Percentiles rank a stretch among this genome's conserved stretches.
phyloP scores from a whole-genome alignment of 352 stramenopile species.

The Thalassiosira sp. region DNA sequence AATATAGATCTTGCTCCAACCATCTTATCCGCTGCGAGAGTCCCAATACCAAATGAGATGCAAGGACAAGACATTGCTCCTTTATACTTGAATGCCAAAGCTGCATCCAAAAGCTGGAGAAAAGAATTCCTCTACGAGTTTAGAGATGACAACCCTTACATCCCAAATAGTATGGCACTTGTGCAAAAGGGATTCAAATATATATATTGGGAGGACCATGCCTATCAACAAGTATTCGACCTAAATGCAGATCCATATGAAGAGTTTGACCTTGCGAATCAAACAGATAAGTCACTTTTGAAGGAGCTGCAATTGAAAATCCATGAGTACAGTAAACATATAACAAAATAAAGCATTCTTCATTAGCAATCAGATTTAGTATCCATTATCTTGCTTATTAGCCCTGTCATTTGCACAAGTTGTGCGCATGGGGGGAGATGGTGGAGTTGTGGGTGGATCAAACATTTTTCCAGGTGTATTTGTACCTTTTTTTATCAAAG shows the following conservation, averaged over 20 bases:
- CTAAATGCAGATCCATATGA: constrained; percentile 68
- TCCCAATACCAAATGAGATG: constrained; percentile 38
- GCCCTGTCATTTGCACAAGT: no score
- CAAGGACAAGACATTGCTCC: constrained; percentile 58
- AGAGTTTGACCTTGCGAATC: constrained; percentile 65
- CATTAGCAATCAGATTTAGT: no score
- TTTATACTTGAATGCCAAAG: constrained; percentile 45
- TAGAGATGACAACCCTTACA: constrained; percentile 41
- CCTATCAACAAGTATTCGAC: constrained; percentile 72
- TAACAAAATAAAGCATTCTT: no score
- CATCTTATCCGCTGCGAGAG: constrained; percentile 53
- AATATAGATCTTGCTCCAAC: constrained; percentile 64
- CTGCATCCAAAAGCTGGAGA: constrained; percentile 48
- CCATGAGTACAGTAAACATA: no score
- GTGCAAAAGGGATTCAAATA: constrained; percentile 70
- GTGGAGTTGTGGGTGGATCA: no score
- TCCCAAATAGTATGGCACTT: constrained; percentile 42
- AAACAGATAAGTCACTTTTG: no score
- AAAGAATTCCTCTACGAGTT: constrained; percentile 65
- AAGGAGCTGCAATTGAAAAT: no score
- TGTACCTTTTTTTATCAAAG: no score
- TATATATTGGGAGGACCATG: constrained; percentile 54
- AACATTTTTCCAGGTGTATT: no score
- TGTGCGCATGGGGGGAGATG: no score
- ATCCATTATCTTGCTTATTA: no score